Evolutionary conservation across 2,329 filamentous ascomycete species (phyloP).

Genomic region (Fusarium equiseti): DNA sequence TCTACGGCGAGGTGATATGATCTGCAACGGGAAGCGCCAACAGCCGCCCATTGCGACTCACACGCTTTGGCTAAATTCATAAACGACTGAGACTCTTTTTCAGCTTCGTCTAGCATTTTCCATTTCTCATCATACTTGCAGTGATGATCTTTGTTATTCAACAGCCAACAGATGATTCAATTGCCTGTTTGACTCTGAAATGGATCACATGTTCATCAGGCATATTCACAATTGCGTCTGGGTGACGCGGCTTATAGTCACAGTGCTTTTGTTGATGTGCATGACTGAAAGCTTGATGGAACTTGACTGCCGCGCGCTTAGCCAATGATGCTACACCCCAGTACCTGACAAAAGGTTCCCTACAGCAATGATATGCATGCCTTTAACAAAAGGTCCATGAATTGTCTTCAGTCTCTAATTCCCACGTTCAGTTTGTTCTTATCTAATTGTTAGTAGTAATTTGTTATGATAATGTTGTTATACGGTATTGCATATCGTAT

Average conservation of each 20-base stretch:
- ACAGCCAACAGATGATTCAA: not conserved
- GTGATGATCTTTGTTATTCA: not conserved
- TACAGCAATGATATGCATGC: not conserved
- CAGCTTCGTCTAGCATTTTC: conserved; percentile 5
- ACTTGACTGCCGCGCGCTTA: conserved; percentile 43
- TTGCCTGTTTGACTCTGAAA: conserved; percentile 4
- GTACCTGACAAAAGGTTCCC: not conserved
- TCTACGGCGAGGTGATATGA: conserved; percentile 21
- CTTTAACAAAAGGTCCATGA: not conserved
- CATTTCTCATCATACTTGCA: conserved; percentile 7
- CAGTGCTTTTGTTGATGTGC: not conserved
- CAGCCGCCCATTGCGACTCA: conserved; percentile 31
- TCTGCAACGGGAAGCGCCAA: conserved; percentile 35
- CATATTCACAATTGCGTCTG: conserved; percentile 6
- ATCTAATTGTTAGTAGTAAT: not conserved
- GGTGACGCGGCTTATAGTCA: conserved; percentile 21
- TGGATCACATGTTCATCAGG: conserved; percentile 24
- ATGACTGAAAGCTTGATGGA: conserved; percentile 2
- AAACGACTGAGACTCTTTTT: conserved; percentile 3
- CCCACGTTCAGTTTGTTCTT: not conserved
- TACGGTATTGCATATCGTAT: not conserved
- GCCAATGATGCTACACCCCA: conserved; percentile 1
- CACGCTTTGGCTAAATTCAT: conserved; percentile 22
- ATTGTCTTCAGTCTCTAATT: not conserved
- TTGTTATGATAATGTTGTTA: not conserved